Evolutionary conservation across 495 filamentous ascomycete species (phyloP).

Genomic region (Durotheca rogersii): DNA sequence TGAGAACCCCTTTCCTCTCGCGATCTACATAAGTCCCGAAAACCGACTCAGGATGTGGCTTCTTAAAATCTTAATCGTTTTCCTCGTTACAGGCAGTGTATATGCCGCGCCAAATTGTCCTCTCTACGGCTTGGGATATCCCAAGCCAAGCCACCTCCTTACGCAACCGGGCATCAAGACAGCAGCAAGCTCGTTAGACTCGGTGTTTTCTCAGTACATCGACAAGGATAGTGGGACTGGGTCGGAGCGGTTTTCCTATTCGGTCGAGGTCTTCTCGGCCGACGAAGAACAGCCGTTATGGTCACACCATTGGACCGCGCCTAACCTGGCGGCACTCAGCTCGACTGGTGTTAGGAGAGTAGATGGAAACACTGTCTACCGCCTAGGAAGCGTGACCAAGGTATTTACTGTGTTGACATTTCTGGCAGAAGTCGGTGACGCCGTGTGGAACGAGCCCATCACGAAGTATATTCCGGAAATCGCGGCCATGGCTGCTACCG

Average conservation of each 20-base stretch:
- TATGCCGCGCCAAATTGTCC: conserved; percentile 46
- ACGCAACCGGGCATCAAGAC: conserved; percentile 23
- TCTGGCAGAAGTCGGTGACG: conserved; percentile 41
- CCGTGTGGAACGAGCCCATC: conserved; percentile 41
- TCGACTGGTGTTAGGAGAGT: conserved; percentile 42
- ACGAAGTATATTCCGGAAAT: conserved; percentile 59
- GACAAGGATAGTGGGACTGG: conserved; percentile 40
- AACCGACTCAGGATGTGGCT: conserved; percentile 3
- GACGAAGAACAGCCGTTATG: conserved; percentile 45
- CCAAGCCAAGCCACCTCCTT: conserved; percentile 42
- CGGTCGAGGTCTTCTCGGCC: conserved; percentile 49
- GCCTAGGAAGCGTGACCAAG: conserved; percentile 54
- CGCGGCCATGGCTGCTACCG: conserved; percentile 36
- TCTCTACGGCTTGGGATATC: conserved; percentile 50
- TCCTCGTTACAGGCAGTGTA: conserved; percentile 7
- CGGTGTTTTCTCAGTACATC: conserved; percentile 35
- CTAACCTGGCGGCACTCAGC: conserved; percentile 40
- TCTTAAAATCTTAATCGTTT: conserved; percentile 8
- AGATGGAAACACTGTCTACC: conserved; percentile 46
- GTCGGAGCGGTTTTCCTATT: conserved; percentile 47
- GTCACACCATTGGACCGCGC: conserved; percentile 51
- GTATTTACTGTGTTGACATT: conserved; percentile 49
- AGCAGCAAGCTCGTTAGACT: conserved; percentile 33
- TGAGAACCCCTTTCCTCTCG: no score
- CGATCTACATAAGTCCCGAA: no score